Evolutionary conservation across 345 rosid genomes (phyloP).

Genomic region (Boechera retrofracta): DNA sequence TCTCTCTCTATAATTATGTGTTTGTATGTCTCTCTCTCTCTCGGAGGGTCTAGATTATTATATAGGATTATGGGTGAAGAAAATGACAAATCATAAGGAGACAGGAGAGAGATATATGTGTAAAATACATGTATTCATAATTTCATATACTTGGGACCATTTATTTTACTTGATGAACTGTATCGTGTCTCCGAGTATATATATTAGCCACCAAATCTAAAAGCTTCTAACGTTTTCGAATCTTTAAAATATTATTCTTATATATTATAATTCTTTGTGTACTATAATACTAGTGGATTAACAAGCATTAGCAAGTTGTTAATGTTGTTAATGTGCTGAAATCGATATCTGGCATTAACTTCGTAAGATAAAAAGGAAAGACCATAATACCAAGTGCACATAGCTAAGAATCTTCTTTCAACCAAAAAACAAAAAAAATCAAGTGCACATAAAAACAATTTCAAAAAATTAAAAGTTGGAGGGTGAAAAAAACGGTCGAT

Average conservation of each 20-base stretch:
- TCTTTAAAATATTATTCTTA: neutral
- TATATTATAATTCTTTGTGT: neutral
- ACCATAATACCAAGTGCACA: neutral
- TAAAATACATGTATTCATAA: neutral
- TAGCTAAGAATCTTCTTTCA: neutral
- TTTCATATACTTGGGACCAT: slow-evolving; percentile 33
- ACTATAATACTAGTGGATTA: neutral
- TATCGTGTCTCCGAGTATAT: neutral
- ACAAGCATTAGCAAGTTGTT: slow-evolving; percentile 9
- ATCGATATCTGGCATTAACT: neutral
- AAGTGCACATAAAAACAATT: neutral
- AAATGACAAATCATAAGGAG: slow-evolving; percentile 40
- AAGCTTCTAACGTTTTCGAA: slow-evolving; percentile 11
- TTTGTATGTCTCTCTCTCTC: slow-evolving; percentile 1
- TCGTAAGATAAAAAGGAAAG: neutral
- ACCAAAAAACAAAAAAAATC: neutral
- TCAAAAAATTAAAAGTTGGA: neutral
- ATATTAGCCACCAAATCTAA: slow-evolving; percentile 15
- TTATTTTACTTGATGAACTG: neutral
- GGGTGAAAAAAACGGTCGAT: neutral
- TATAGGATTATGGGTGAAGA: slow-evolving; percentile 34
- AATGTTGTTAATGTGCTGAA: neutral
- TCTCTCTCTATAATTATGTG: slow-evolving; percentile 4
- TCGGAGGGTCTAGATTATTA: slow-evolving; percentile 24
- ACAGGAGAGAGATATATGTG: slow-evolving; percentile 14